Evolutionary conservation across 73 alveolate genomes (phyloP).

Genomic region (Paraurostyla sp.): DNA sequence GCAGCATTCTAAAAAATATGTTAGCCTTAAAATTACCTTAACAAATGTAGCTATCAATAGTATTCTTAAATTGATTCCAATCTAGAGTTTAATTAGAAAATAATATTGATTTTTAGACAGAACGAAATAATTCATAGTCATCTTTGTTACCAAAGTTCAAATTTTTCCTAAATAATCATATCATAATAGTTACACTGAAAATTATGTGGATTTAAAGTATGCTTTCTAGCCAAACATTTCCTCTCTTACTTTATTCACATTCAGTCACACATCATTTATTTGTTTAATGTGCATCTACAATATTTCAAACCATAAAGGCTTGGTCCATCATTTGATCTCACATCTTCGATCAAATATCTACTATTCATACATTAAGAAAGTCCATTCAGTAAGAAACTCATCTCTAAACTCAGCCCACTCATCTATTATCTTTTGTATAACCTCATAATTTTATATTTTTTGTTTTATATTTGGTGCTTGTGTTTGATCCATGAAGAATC

Average conservation of each 20-base stretch:
- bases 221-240: constrained; percentile 38
- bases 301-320: constrained; percentile 36
- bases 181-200: background rate
- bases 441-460: no score
- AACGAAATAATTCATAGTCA: background rate
- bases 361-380: background rate
- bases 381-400: background rate
- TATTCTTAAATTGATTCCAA: background rate
- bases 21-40: background rate
- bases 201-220: background rate
- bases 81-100: background rate
- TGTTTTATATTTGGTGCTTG: background rate
- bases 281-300: background rate
- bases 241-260: constrained; percentile 15
- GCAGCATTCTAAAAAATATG: constrained; percentile 25
- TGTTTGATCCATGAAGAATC: background rate
- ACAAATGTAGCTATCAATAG: constrained; percentile 9
- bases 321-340: background rate
- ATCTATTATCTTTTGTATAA: background rate
- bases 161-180: background rate
- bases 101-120: background rate
- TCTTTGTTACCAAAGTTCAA: background rate
- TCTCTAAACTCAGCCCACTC: background rate
- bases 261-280: background rate
- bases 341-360: background rate